Conservation (phyloP, 164 flowering plant genomes). For the Dillenia suffruticosa region DNA sequence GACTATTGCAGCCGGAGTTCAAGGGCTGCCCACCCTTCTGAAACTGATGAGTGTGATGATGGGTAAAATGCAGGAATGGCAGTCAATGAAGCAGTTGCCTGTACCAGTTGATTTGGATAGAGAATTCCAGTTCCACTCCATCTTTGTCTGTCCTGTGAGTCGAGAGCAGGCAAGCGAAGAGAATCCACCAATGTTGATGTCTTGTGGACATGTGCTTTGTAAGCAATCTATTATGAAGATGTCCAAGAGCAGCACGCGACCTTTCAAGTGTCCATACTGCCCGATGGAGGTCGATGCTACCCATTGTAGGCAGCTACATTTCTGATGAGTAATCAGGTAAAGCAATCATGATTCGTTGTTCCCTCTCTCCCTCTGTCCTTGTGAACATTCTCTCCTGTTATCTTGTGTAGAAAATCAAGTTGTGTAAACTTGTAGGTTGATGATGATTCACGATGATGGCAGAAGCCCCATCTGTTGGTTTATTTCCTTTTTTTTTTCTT, state of each 20-base stretch:
- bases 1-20: conserved; percentile 61
- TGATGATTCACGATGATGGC: conserved; percentile 2
- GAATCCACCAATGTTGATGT: conserved; percentile 85
- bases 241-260: conserved; percentile 55
- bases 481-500: conserved; percentile 1
- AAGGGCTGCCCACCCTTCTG: conserved; percentile 67
- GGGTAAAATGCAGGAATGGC: conserved; percentile 72
- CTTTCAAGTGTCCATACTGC: conserved; percentile 91
- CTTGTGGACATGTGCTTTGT: conserved; percentile 89
- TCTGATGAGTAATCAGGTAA: conserved; percentile 27
- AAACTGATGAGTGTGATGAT: conserved; percentile 77
- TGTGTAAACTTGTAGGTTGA: neutral
- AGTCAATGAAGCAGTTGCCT: conserved; percentile 71
- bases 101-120: conserved; percentile 67
- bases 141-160: conserved; percentile 85
- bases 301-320: conserved; percentile 57
- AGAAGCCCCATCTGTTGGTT: conserved; percentile 8
- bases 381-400: neutral
- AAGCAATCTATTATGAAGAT: conserved; percentile 72
- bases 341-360: neutral
- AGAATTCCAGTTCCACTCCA: conserved; percentile 78
- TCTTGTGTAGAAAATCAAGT: conserved; percentile 1
- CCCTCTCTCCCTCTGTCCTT: conserved; percentile 5
- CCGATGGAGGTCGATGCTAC: conserved; percentile 46
- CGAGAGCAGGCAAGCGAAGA: conserved; percentile 73